Evolutionary conservation across 257 asterid genomes (phyloP).

Genomic region (Scutellaria barbata): DNA sequence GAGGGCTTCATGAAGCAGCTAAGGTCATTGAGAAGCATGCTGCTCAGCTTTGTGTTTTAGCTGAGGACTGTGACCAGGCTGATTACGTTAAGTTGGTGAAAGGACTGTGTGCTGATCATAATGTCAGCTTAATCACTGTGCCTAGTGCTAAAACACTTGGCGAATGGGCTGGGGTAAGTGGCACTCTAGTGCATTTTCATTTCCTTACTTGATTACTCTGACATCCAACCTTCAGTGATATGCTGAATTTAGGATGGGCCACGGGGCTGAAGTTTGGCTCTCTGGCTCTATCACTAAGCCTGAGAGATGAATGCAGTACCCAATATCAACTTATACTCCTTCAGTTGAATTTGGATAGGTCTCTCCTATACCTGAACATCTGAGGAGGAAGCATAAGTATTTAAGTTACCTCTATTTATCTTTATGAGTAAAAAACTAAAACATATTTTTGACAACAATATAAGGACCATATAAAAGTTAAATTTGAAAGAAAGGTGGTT

Average conservation of each 20-base stretch:
- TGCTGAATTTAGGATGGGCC: background rate
- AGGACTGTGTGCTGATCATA: constrained; percentile 74
- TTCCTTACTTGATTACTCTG: no score
- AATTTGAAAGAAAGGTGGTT: no score
- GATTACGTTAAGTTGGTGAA: constrained; percentile 76
- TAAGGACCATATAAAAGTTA: no score
- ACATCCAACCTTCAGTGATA: background rate
- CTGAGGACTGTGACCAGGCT: constrained; percentile 71
- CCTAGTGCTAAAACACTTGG: constrained; percentile 79
- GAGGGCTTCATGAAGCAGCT: constrained; percentile 73
- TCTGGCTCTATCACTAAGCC: constrained; percentile 39
- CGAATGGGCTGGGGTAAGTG: constrained; percentile 82
- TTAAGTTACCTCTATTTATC: background rate
- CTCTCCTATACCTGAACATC: constrained; percentile 37
- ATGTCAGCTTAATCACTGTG: constrained; percentile 64
- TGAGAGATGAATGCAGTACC: constrained; percentile 60
- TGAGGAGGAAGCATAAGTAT: constrained; percentile 37
- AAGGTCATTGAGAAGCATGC: constrained; percentile 74
- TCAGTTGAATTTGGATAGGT: constrained; percentile 42
- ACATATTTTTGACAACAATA: background rate
- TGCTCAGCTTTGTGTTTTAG: constrained; percentile 73
- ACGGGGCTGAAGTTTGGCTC: constrained; percentile 57
- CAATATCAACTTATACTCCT: constrained; percentile 38
- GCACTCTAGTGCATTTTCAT: background rate
- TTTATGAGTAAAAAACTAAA: background rate